Percentiles rank a stretch among this genome's conserved stretches.
Evolutionary conservation across 805 yeast species (phyloP).

Genomic region (Brettanomyces nanus): DNA sequence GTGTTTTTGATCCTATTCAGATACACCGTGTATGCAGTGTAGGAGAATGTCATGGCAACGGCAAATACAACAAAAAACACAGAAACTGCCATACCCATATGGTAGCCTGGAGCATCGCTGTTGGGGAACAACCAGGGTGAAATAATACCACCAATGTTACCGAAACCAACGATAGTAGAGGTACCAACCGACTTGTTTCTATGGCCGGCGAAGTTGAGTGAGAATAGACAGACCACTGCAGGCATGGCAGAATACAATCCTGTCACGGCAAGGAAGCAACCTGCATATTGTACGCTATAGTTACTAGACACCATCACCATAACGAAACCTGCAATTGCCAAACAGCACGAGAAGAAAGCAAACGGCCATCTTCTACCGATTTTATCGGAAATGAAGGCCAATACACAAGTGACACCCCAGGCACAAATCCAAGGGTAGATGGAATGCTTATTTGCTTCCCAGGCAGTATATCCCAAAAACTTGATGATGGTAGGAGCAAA

Average conservation of each 20-base stretch:
- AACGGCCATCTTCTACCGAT: constrained; percentile 38
- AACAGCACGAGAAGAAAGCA: constrained; percentile 24
- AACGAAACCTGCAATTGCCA: constrained; percentile 49
- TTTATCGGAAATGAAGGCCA: constrained; percentile 57
- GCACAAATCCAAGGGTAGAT: constrained; percentile 83
- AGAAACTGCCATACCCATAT: constrained; percentile 40
- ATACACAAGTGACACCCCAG: constrained; percentile 53
- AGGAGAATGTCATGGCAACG: constrained; percentile 25
- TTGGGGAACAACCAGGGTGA: constrained; percentile 47
- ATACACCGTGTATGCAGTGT: constrained; percentile 24
- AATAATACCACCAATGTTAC: constrained; percentile 64
- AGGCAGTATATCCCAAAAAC: constrained; percentile 57
- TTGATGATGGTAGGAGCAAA: constrained; percentile 63
- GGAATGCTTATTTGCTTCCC: constrained; percentile 69
- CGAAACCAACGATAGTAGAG: constrained; percentile 55
- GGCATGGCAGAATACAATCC: constrained; percentile 64
- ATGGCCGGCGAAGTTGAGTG: constrained; percentile 56
- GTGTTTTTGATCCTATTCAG: constrained; percentile 30
- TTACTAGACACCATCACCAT: constrained; percentile 34
- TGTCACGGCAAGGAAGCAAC: constrained; percentile 48
- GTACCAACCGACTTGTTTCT: constrained; percentile 40
- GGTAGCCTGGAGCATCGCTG: constrained; percentile 50
- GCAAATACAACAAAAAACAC: constrained; percentile 40
- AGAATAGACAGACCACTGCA: constrained; percentile 53
- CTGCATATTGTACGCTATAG: constrained; percentile 44